phyloP scores from a whole-genome alignment of 2,329 filamentous ascomycete genomes.

The Aureobasidium uvarum region DNA sequence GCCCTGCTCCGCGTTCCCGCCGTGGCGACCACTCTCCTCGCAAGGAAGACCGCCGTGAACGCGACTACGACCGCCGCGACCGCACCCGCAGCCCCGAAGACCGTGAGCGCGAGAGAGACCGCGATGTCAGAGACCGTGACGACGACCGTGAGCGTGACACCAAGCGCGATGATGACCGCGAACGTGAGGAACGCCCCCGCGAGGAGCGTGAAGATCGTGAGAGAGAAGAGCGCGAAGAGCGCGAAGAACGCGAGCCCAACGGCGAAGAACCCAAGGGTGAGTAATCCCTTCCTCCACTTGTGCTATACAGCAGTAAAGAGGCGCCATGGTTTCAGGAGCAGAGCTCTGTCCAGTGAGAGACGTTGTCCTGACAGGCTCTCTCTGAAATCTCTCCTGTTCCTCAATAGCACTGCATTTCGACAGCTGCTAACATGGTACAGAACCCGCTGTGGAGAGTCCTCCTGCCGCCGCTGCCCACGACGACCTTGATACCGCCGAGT shows the following conservation, averaged over 20 bases:
- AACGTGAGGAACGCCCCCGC: constrained; percentile 60
- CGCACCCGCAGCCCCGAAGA: constrained; percentile 65
- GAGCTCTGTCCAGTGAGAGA: too few relatives aligned
- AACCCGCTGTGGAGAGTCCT: constrained; percentile 67
- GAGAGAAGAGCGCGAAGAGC: constrained; percentile 44
- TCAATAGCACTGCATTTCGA: too few relatives aligned
- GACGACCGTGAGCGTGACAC: constrained; percentile 65
- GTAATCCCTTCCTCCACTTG: constrained; percentile 27
- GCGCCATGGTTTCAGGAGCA: too few relatives aligned
- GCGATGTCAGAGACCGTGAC: constrained; percentile 46
- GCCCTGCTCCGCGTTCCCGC: constrained; percentile 64
- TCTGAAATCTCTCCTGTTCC: too few relatives aligned
- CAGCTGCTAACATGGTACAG: constrained; percentile 32
- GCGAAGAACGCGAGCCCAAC: constrained; percentile 48
- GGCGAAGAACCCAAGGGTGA: constrained; percentile 89
- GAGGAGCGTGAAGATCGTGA: constrained; percentile 40
- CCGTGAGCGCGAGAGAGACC: constrained; percentile 67
- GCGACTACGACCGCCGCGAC: constrained; percentile 67
- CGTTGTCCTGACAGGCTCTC: too few relatives aligned
- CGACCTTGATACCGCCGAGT: constrained; percentile 93
- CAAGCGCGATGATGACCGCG: constrained; percentile 59
- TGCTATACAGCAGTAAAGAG: constrained; percentile 29
- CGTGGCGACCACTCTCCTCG: constrained; percentile 71
- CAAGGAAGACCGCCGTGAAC: constrained; percentile 63
- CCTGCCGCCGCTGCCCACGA: constrained; percentile 71